These are phyloP conservation scores for Pisolithus thermaeus DNA, from an alignment of 1,284 basidiomycete species.

Conservation along the genomic window DNA sequence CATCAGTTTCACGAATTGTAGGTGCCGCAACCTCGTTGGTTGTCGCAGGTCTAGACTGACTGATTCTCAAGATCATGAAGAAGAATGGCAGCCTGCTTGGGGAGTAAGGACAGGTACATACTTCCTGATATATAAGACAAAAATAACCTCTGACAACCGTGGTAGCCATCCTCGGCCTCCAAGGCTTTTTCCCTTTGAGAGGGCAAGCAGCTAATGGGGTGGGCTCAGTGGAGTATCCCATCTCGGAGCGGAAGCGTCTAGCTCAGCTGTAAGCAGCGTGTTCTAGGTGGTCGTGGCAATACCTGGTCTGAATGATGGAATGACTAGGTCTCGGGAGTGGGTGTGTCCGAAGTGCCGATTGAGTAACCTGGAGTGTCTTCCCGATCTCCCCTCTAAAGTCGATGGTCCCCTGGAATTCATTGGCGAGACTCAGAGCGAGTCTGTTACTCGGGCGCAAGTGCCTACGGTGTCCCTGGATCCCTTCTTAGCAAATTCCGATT, in stretches of 20 bases:
- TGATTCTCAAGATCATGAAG: slow-evolving; percentile 64
- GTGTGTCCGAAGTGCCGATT: slow-evolving; percentile 70
- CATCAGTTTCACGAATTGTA: slow-evolving; percentile 85
- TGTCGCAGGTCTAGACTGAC: slow-evolving; percentile 16
- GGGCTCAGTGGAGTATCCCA: slow-evolving; percentile 81
- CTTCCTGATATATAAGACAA: slow-evolving; percentile 18
- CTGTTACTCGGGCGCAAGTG: slow-evolving; percentile 10
- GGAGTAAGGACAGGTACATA: slow-evolving; percentile 82
- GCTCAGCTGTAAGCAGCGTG: slow-evolving; percentile 60
- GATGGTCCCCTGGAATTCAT: slow-evolving; percentile 16
- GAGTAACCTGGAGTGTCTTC: slow-evolving; percentile 64
- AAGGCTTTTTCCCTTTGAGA: slow-evolving; percentile 87
- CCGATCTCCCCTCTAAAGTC: slow-evolving; percentile 44
- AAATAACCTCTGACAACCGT: slow-evolving; percentile 8
- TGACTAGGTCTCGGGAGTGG: slow-evolving; percentile 73
- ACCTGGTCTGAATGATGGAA: slow-evolving; percentile 11
- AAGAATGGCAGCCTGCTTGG: slow-evolving; percentile 97
- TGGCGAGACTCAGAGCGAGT: slow-evolving; percentile 22
- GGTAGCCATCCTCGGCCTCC: slow-evolving; percentile 81
- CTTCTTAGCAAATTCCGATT: slow-evolving; percentile 10
- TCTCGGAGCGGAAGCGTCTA: slow-evolving; percentile 74
- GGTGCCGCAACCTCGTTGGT: slow-evolving; percentile 11
- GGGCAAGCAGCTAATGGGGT: slow-evolving; percentile 88
- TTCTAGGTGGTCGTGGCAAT: slow-evolving; percentile 11
- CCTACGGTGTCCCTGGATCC: slow-evolving; percentile 16